A percentile compares a stretch with the other conserved stretches of the same genome.
Conservation (phyloP, 192 early-diverging fungal genomes). For the Chytriomyces sp. region DNA sequence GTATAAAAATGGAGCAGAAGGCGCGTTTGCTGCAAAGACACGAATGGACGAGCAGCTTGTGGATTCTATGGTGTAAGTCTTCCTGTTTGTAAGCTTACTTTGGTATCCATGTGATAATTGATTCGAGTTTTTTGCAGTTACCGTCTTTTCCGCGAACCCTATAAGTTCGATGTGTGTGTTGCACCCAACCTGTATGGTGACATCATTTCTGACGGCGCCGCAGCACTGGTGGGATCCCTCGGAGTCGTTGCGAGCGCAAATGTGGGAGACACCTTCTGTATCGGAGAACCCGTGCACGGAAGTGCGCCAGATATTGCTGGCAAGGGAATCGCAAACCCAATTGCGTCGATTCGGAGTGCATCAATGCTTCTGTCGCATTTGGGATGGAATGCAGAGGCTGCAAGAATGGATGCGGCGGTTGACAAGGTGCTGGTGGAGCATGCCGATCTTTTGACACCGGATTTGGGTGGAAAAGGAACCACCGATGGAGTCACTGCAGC, state of each 20-base stretch:
- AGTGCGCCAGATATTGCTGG: slow-evolving; percentile 98
- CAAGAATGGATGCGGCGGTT: slow-evolving; percentile 82
- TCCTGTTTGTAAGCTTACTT: neutral
- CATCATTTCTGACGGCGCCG: slow-evolving; percentile 96
- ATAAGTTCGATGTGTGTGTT: slow-evolving; percentile 94
- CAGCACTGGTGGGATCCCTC: slow-evolving; percentile 92
- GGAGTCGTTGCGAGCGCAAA: slow-evolving; percentile 96
- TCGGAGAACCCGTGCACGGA: slow-evolving; percentile 96
- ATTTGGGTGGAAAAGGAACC: slow-evolving; percentile 86
- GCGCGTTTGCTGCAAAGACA: slow-evolving; percentile 61
- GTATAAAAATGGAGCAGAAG: slow-evolving; percentile 67
- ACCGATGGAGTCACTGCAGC: slow-evolving; percentile 85
- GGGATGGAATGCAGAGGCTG: slow-evolving; percentile 73
- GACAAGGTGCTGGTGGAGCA: slow-evolving; percentile 75
- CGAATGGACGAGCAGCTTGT: slow-evolving; percentile 96
- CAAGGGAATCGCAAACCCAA: slow-evolving; percentile 94
- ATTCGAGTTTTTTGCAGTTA: slow-evolving; percentile 49
- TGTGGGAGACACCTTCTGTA: slow-evolving; percentile 92
- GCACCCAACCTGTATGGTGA: slow-evolving; percentile 98
- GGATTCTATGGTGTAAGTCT: slow-evolving; percentile 93
- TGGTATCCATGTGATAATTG: neutral
- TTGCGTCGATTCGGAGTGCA: slow-evolving; percentile 93
- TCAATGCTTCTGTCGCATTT: slow-evolving; percentile 90
- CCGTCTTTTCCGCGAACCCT: slow-evolving; percentile 96
- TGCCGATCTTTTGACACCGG: slow-evolving; percentile 72